Conservation (phyloP, 2,329 filamentous ascomycete genomes). For the Clonostachys byssicola region DNA sequence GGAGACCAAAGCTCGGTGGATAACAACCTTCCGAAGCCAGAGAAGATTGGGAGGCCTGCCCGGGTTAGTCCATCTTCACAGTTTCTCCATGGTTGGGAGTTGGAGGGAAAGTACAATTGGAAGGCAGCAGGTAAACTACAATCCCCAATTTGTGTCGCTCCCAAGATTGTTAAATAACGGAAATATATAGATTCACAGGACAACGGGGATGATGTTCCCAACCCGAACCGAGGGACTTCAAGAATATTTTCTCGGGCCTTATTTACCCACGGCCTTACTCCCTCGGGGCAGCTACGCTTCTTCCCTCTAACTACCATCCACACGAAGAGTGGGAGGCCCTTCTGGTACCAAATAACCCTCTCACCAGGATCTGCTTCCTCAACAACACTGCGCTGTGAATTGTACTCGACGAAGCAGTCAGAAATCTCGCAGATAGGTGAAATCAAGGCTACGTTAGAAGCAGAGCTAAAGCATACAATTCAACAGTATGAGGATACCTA, state of each 20-base stretch:
- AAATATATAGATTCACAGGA: too few species aligned
- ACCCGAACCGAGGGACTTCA: too few species aligned
- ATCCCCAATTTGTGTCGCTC: too few species aligned
- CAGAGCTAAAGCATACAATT: background rate
- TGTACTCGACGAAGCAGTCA: background rate
- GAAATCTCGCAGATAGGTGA: background rate
- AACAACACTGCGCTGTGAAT: background rate
- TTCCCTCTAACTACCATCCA: background rate
- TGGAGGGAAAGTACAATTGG: constrained; percentile 55
- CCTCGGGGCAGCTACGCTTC: background rate
- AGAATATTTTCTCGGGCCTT: background rate
- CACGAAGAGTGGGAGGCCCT: background rate
- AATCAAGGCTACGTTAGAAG: background rate
- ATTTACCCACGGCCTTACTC: background rate
- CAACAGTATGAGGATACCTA: background rate
- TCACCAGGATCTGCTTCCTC: background rate
- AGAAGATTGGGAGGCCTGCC: constrained; percentile 4
- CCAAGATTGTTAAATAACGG: too few species aligned
- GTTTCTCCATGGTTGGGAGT: constrained; percentile 43
- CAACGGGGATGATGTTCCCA: too few species aligned
- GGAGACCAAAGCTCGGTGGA: background rate
- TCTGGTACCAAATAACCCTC: background rate
- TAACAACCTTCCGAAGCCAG: constrained; percentile 23
- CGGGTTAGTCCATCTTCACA: constrained; percentile 33
- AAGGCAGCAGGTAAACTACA: constrained; percentile 29